Percentiles rank a stretch among this genome's conserved stretches.
These are phyloP conservation scores for Candida tropicalis DNA, from an alignment of 1,139 yeast genomes.

Conservation along the genomic window DNA sequence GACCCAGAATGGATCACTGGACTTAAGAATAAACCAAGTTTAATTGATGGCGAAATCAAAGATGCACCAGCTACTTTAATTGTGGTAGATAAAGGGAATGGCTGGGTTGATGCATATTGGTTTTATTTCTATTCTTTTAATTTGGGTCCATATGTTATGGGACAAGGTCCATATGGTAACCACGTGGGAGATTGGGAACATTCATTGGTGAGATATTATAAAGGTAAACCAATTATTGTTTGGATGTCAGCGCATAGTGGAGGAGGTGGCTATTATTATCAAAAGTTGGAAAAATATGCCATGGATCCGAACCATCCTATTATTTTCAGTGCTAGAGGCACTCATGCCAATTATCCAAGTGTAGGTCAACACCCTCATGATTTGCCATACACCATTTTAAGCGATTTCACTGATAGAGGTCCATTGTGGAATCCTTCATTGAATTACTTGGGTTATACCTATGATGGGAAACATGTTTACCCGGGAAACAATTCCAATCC, in stretches of 20 bases:
- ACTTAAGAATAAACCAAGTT: conserved; percentile 61
- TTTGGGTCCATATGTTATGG: conserved; percentile 96
- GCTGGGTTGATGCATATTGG: conserved; percentile 94
- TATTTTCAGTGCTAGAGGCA: conserved; percentile 89
- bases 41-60: conserved; percentile 67
- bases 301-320: conserved; percentile 58
- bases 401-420: conserved; percentile 94
- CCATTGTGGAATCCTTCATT: conserved; percentile 91
- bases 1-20: conserved; percentile 94
- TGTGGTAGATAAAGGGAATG: conserved; percentile 90
- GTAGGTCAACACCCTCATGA: conserved; percentile 97
- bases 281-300: conserved; percentile 71
- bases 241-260: conserved; percentile 99
- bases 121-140: conserved; percentile 94
- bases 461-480: conserved; percentile 55
- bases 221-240: conserved; percentile 82
- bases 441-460: conserved; percentile 80
- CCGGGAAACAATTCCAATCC: conserved; percentile 45
- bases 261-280: conserved; percentile 83
- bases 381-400: conserved; percentile 83
- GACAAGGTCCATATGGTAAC: conserved; percentile 94
- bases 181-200: conserved; percentile 99
- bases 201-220: conserved; percentile 77
- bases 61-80: conserved; percentile 82
- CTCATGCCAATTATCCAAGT: conserved; percentile 96